phyloP scores from a whole-genome alignment of 208 protist species.

The Leishmania lainsoni region DNA sequence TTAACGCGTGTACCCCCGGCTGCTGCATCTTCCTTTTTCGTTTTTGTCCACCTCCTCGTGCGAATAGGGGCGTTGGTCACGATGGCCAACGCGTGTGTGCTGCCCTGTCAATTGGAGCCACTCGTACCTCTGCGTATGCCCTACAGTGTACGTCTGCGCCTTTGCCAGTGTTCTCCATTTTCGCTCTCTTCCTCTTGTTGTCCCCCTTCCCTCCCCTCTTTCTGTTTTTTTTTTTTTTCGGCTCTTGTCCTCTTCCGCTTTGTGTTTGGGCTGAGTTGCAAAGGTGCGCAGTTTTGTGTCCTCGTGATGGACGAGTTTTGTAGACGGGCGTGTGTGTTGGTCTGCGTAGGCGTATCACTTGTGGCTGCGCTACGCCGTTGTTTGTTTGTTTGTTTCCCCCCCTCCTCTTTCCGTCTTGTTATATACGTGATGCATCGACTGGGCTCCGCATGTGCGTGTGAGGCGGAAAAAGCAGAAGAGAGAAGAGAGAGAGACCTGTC shows the following conservation, averaged over 20 bases:
- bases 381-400: constrained; percentile 15
- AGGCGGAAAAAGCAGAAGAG: neutral
- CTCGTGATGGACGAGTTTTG: neutral
- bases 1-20: neutral
- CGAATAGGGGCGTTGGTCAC: neutral
- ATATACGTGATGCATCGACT: neutral
- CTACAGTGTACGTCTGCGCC: too few relatives aligned
- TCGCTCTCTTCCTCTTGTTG: neutral
- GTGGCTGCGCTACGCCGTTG: neutral
- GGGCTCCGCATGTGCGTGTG: neutral
- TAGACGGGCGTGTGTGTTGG: neutral
- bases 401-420: neutral
- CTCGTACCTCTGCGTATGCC: too few relatives aligned
- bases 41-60: neutral
- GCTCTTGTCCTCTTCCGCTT: neutral
- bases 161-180: too few relatives aligned
- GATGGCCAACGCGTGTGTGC: neutral
- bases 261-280: neutral
- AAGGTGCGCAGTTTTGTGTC: neutral
- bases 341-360: neutral
- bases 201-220: neutral
- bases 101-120: too few relatives aligned
- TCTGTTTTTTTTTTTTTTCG: too few relatives aligned
- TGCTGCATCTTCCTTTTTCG: neutral
- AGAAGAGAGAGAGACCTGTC: neutral